Conservation (phyloP, 2,329 filamentous ascomycete genomes). For the Leptographium lundbergii region DNA sequence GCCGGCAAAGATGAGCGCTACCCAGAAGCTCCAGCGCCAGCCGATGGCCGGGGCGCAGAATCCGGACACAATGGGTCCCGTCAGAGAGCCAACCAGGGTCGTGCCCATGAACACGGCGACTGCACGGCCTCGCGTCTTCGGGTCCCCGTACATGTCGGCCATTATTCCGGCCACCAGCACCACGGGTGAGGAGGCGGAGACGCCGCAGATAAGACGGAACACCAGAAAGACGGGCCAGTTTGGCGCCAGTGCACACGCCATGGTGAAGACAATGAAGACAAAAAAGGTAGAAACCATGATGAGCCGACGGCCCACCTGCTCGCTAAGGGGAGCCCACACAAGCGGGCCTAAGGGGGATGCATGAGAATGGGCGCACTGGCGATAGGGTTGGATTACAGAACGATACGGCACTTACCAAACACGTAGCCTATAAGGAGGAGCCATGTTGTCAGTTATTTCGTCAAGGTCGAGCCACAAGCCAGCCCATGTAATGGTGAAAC, state of each 20-base stretch:
- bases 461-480: no score
- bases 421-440: slow-evolving; percentile 2
- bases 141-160: slow-evolving; percentile 51
- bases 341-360: slow-evolving; percentile 27
- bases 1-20: slow-evolving; percentile 56
- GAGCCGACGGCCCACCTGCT: slow-evolving; percentile 39
- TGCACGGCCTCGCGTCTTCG: slow-evolving; percentile 41
- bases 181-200: slow-evolving; percentile 45
- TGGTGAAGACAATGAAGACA: slow-evolving; percentile 36
- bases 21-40: slow-evolving; percentile 62
- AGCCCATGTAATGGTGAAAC: no score
- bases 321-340: slow-evolving; percentile 52
- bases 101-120: slow-evolving; percentile 47
- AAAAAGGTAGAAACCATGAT: slow-evolving; percentile 29
- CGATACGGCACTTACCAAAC: no score
- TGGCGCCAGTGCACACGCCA: slow-evolving; percentile 43
- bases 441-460: no score
- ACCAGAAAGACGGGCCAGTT: slow-evolving; percentile 39
- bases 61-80: slow-evolving; percentile 52
- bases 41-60: slow-evolving; percentile 44
- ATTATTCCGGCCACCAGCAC: slow-evolving; percentile 50
- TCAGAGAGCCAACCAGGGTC: slow-evolving; percentile 53
- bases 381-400: no score
- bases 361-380: no score
- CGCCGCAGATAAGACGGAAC: slow-evolving; percentile 38